Evolutionary conservation across 345 rosid species (phyloP), one percentile per base, ranked within the genome.

Genomic region (Psidium guajava): DNA sequence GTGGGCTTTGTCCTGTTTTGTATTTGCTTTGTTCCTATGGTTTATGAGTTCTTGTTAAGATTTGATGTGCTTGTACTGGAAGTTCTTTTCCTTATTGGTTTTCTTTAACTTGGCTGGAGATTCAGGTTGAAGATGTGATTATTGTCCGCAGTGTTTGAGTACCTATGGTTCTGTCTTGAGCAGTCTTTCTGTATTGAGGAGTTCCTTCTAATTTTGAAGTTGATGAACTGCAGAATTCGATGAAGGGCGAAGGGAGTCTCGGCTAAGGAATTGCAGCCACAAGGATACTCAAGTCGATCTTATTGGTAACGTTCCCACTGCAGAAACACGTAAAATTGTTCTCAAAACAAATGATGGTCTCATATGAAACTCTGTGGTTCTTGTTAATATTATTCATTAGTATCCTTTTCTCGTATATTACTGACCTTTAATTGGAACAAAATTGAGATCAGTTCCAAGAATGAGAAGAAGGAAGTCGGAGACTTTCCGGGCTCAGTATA

Each of bases 401-500:
- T 36, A 22, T 73, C 21, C 59, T 51, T 75, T 40, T 54, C 42
- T 27, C 52, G 8, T 74, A 3, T 25, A 27, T 83, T 58, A 47
- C 32, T 36, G 15, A 86, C 27, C 36, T 75, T n/a, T 82, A 32
- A 73, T 27, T 51, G 59, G 56, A 5, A 55, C 12, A 6, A 22
- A 21, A 52, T 16, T 15, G 75, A 12, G 28, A 44, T 44, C 93
- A 94, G 98, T 92, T 87, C 93, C 91, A 55, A 88, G 86, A 91
- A 50, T 87, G 88, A 92, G 97, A 89, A 91, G 98, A 85, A 88
- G 97, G 69, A 94, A 93, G 80, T 95, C 99, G 6, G 98, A 96
- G 88, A 96, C 98, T 64, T 95, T 90, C 82, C 91, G 98, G 89
- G 86, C 90, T 24, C 99, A 96, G 87, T 96, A 95, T 88, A 93